Percentiles rank a stretch among this genome's conserved stretches.
phyloP scores from a whole-genome alignment of 768 basidiomycete genomes.

The Mycena sanguinolenta region DNA sequence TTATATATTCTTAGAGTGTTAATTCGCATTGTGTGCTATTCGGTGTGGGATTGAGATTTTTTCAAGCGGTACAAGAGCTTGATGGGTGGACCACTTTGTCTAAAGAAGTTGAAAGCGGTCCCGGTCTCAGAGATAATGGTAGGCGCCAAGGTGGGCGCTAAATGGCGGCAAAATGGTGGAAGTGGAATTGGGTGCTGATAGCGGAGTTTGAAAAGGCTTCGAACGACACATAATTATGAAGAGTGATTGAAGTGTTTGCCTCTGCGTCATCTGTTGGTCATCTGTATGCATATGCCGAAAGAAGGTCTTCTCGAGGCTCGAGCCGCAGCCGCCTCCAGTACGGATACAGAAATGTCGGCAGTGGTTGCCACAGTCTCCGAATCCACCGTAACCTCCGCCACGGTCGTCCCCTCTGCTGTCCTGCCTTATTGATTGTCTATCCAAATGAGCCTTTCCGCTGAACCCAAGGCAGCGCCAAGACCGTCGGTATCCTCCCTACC shows the following conservation, averaged over 20 bases:
- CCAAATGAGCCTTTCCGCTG: constrained; percentile 11
- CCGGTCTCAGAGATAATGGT: too few relatives aligned
- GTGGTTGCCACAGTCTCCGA: background rate
- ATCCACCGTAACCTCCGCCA: background rate
- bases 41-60: background rate
- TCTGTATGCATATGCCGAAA: too few relatives aligned
- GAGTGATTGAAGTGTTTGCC: too few relatives aligned
- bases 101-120: background rate
- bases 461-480: background rate
- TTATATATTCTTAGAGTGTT: background rate
- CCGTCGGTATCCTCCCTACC: background rate
- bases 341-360: constrained; percentile 17
- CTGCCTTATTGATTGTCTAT: constrained; percentile 1
- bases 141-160: too few relatives aligned
- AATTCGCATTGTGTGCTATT: background rate
- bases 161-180: too few relatives aligned
- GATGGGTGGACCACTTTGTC: background rate
- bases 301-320: too few relatives aligned
- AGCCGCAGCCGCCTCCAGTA: too few relatives aligned
- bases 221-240: too few relatives aligned
- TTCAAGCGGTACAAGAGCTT: background rate
- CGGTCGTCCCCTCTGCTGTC: background rate
- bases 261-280: too few relatives aligned
- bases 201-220: too few relatives aligned
- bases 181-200: too few relatives aligned